Evolutionary conservation across 768 basidiomycete genomes (phyloP).

Genomic region (Collybia mongolica): DNA sequence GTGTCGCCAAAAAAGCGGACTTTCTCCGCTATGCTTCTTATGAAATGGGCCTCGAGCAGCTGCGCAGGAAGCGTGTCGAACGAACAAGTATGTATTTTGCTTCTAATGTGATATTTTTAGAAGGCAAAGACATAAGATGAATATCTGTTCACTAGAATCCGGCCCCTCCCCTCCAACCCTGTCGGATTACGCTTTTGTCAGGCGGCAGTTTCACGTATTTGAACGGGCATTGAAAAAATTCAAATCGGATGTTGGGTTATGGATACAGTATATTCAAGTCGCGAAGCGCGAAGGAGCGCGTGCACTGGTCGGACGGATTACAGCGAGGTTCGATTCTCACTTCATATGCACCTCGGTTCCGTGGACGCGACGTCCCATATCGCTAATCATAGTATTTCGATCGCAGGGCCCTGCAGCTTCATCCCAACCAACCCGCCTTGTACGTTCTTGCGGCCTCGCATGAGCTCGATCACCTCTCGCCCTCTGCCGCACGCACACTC

Average conservation of each 20-base stretch:
- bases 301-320: slow-evolving; percentile 77
- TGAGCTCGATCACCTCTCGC: slow-evolving; percentile 71
- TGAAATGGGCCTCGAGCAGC: slow-evolving; percentile 83
- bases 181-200: slow-evolving; percentile 83
- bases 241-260: slow-evolving; percentile 82
- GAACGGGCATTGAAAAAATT: slow-evolving; percentile 88
- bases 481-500: slow-evolving; percentile 77
- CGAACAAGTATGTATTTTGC: slow-evolving; percentile 51
- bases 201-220: slow-evolving; percentile 86
- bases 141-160: slow-evolving; percentile 30
- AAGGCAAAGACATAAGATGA: slow-evolving; percentile 1
- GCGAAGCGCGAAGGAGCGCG: slow-evolving; percentile 80
- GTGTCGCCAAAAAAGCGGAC: slow-evolving; percentile 83
- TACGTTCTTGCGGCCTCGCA: slow-evolving; percentile 86
- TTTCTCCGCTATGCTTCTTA: slow-evolving; percentile 90
- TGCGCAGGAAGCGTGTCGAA: slow-evolving; percentile 73
- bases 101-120: not conserved
- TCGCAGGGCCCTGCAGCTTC: slow-evolving; percentile 79
- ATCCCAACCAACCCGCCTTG: slow-evolving; percentile 73
- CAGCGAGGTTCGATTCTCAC: slow-evolving; percentile 60
- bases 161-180: slow-evolving; percentile 54
- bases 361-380: no score
- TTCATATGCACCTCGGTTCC: not conserved
- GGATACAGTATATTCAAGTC: slow-evolving; percentile 86
- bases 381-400: slow-evolving; percentile 7